These are phyloP conservation scores for Metschnikowia baotianmanensis DNA, from an alignment of 805 yeast species.

Conservation along the genomic window DNA sequence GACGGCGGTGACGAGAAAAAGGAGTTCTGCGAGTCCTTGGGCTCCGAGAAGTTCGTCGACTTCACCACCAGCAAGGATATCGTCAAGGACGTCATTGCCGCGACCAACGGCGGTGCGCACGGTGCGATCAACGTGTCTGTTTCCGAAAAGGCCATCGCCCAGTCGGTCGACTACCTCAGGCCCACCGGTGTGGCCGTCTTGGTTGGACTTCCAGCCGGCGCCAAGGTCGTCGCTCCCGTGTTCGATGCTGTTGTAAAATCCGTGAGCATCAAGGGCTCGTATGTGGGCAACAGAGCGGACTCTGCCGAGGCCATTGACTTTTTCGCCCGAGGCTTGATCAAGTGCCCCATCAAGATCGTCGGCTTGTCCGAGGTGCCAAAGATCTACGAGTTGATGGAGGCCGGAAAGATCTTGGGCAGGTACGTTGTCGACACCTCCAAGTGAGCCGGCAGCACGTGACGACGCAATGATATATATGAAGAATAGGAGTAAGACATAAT, in stretches of 20 bases:
- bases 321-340: slow-evolving; percentile 67
- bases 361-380: slow-evolving; percentile 69
- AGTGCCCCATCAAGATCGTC: slow-evolving; percentile 71
- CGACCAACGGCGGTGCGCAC: slow-evolving; percentile 73
- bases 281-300: slow-evolving; percentile 88
- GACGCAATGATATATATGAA: not conserved
- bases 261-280: slow-evolving; percentile 72
- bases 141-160: slow-evolving; percentile 62
- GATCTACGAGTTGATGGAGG: slow-evolving; percentile 74
- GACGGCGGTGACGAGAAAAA: slow-evolving; percentile 69
- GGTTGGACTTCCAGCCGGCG: slow-evolving; percentile 80
- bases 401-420: slow-evolving; percentile 85
- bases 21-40: slow-evolving; percentile 37
- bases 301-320: slow-evolving; percentile 78
- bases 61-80: slow-evolving; percentile 47
- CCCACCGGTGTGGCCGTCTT: slow-evolving; percentile 34
- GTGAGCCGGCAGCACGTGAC: not conserved
- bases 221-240: slow-evolving; percentile 66
- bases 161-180: slow-evolving; percentile 37
- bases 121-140: slow-evolving; percentile 76
- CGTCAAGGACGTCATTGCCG: slow-evolving; percentile 50
- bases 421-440: slow-evolving; percentile 74
- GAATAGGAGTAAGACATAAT: not conserved
- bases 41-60: slow-evolving; percentile 29
- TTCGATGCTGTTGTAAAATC: slow-evolving; percentile 73